Evolutionary conservation across 106 monocot species (phyloP).

Genomic region (Triglochin maritima): DNA sequence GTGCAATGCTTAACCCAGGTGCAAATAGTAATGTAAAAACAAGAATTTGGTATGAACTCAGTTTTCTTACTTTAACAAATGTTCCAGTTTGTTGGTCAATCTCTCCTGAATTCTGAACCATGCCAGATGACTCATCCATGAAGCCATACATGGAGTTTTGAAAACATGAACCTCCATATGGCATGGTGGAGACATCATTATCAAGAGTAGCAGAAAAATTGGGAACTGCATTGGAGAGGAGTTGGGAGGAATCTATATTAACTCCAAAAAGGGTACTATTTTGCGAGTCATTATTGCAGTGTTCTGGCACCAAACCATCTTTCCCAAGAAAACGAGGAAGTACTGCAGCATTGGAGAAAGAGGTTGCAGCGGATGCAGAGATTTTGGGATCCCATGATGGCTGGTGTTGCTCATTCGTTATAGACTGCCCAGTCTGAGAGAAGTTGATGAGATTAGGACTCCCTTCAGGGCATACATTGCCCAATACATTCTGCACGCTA

Average conservation of each 20-base stretch:
- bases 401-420: slow-evolving; percentile 2
- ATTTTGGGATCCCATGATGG: slow-evolving; percentile 24
- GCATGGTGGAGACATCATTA: slow-evolving; percentile 29
- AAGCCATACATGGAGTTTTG: slow-evolving; percentile 70
- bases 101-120: slow-evolving; percentile 56
- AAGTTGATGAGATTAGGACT: slow-evolving; percentile 10
- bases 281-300: slow-evolving; percentile 35
- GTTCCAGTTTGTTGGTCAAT: slow-evolving; percentile 43
- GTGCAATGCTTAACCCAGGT: too few species aligned
- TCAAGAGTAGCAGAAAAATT: slow-evolving; percentile 22
- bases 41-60: too few species aligned
- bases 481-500: slow-evolving; percentile 6
- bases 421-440: slow-evolving; percentile 5
- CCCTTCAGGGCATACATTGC: slow-evolving; percentile 7
- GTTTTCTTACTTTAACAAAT: slow-evolving; percentile 66
- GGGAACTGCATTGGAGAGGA: slow-evolving; percentile 49
- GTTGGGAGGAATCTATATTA: slow-evolving; percentile 59
- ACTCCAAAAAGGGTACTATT: slow-evolving; percentile 68
- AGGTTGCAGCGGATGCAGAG: slow-evolving; percentile 14
- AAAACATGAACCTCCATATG: slow-evolving; percentile 36
- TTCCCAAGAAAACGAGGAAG: slow-evolving; percentile 58
- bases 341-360: slow-evolving; percentile 32
- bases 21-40: too few species aligned
- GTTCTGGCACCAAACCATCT: slow-evolving; percentile 43
- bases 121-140: slow-evolving; percentile 64